Base-by-base conservation (phyloP, 352 stramenopile genomes). In the Plasmopara muralis region DNA sequence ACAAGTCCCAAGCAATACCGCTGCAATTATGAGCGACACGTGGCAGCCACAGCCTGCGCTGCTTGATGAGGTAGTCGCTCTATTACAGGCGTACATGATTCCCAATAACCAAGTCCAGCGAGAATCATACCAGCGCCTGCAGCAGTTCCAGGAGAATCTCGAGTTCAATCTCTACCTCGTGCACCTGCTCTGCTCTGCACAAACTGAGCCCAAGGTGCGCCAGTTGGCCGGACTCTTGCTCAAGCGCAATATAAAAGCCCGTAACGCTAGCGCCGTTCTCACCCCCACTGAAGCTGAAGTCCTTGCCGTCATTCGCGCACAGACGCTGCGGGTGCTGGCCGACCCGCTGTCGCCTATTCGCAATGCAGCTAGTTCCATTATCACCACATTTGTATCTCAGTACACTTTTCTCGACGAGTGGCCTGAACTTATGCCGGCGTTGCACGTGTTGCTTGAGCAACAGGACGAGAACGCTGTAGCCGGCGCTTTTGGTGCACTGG, bases 151-250 rank as follows among this genome's bases (percentile, higher is more conserved):
- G 64, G 71, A 90, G 57, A 85, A 95, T 64, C 80, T 90, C 42
- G 80, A 95, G 70, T 95, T 95, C 62, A 89, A 92, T 43, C 67
- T 93, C 29, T 95, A 95, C 62, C 74, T 95, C 43, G 76, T 90
- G 38, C 82, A 95, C 53, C 41, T 95, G 50, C 76, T 95, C 43
- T 92, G 77, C 65, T 68, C 70, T 6, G 12, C 60, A 14, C 73
- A 90, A 31, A 44, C 61, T 38, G 73, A 92, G 42, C 58, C 64
- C 18, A 79, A 77, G 48, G 74, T 92, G 47, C 83, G 83, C 6
- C 77, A 94, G 60, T 59, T 92, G 49, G 83, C 83, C 0, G 83
- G 83, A 0, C 56, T 94, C 44, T 51, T 94, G 47, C 81, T 94
- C 51, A 94, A 94, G 68, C 79, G 81, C 53, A 92, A 89, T 57